Base-by-base conservation (phyloP, 2,329 filamentous ascomycete species). In the Colletotrichum acutatum region DNA sequence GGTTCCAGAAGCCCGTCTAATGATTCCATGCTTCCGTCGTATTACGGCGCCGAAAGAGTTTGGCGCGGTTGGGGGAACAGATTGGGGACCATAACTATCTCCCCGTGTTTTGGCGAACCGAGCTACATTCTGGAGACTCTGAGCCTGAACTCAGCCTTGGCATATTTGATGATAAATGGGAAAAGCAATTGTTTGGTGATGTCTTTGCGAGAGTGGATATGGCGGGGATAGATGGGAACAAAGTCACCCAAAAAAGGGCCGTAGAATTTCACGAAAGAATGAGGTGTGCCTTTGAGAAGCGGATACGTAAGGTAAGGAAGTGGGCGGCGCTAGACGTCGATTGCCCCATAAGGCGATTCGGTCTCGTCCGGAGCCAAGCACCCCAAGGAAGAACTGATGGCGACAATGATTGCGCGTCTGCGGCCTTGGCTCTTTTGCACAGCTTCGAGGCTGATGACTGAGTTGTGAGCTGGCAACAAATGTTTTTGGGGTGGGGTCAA, bases 351-450 rank as follows among this genome's bases (percentile, higher is more conserved):
- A 28, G 42, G 54, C 46, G 37, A 26, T 56, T 72, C 70, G 70
- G 70, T 70, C 66, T 72, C 66, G 66, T 70, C 66, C 70, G 70
- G 70, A 53, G 60, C 49, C 65, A 68, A 52, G 46, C 19, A 59
- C 32, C 32, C 28, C 73, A 70, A 73, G 70, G 34, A 56, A 53
- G 32, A 34, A 30, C 42, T 49, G 57, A 69, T 74, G 71, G 73
- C 73, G 71, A 72, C 65, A 61, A 69, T 64, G 68, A 72, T 75
- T 75, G 74, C 74, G 74, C 68, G 74, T 74, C 74, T 74, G 59
- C 32, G 46, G 64, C 62, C 74, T 74, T 74, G 74, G 74, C 74
- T 46, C 74, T 46, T 52, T 34, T 30, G 63, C 71, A 71, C 42
- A 63, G 28, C 26, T 46, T 32, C 42, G 37, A 66, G 66, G 70